Base-by-base conservation (phyloP, 108 stramenopile species). In the Skeletonema grethae region DNA sequence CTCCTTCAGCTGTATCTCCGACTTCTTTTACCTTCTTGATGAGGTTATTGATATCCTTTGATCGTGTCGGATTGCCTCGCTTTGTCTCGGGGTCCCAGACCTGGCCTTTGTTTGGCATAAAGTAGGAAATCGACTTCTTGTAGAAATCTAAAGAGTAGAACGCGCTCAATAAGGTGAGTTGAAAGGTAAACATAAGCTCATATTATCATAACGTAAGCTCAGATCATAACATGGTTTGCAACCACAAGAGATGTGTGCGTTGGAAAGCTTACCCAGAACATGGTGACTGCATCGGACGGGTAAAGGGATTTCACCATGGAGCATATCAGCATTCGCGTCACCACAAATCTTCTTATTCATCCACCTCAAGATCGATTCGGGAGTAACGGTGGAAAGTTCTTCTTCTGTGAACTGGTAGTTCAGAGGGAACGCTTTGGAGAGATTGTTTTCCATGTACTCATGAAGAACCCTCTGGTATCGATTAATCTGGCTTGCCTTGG, bases 51-150 rank as follows among this genome's bases (percentile, higher is more conserved):
- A 53, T 22, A 53, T 53, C 50, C 50, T 61, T 61, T 16, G 61
- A 61, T 46, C 61, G 48, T 57, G 61, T 61, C 7, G 61, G 61
- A 22, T 61, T 61, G 50, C 61, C 61, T 57, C 61, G 16, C 9
- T 61, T 48, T 38, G 61, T 55, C 8, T 55, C 45, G 1, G 53
- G 50, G 10, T 61, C 61, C 61, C 61, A 61, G 8, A 22, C 50
- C 45, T 20, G 18, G 7, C 45, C 16, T 61, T 56, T 48, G 53
- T 61, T 61, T 7, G 61, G 61, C 61, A 61, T 61, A 38, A 61
- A 61, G 61, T 61, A 61, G 10, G 61, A 61, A 56, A 61, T 61
- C 9, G 61, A 48, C 55, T 61, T 61, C 39, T 61, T 61, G 18
- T 56, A 61, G 3, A 55, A 61, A 8, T 53, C 50, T 53, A 7